Base-by-base conservation (phyloP, 805 yeast genomes). In the Huiozyma sinensis region DNA sequence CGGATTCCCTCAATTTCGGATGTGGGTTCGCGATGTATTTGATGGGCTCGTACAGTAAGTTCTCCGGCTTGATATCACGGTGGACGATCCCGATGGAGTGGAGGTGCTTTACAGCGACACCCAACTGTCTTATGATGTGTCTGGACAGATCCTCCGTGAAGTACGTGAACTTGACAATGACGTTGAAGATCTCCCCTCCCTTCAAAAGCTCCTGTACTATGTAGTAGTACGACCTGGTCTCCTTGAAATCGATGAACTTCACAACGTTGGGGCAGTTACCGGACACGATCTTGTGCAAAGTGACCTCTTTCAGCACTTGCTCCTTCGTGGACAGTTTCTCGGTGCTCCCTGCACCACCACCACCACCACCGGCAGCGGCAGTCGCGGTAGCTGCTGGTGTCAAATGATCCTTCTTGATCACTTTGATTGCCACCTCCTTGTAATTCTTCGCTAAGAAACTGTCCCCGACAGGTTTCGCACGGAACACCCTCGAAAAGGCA, bases 61-160 rank as follows among this genome's bases (percentile, higher is more conserved):
- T 84, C 55, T 84, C 95, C 0, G 94, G 90, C 57, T 84, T 84
- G 48, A 84, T 76, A 61, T 84, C 95, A 50, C 95, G 69, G 63
- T 84, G 95, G 32, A 83, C 94, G 42, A 84, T 76, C 6, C 92
- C 92, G 40, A 78, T 75, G 44, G 75, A 77, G 61, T 84, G 95
- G 53, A 84, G 61, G 59, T 82, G 83, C 53, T 76, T 68, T 28
- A 84, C 69, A 1, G 87, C 83, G 28, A 71, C 61, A 2, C 81
- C 79, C 33, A 83, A 74, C 56, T 83, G 88, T 31, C 65, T 61
- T 33, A 80, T 76, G 24, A 81, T 72, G 58, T 79, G 85, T 39
- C 84, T 67, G 3, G 83, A 65, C 33, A 81, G 61, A 52, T 79
- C 79, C 54, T 81, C 88, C 29, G 78, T 71, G 50, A 80, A 72